A percentile compares a stretch with the other conserved stretches of the same genome.
Evolutionary conservation across 1,284 basidiomycete species (phyloP).

Genomic region (Ganoderma resinaceum): DNA sequence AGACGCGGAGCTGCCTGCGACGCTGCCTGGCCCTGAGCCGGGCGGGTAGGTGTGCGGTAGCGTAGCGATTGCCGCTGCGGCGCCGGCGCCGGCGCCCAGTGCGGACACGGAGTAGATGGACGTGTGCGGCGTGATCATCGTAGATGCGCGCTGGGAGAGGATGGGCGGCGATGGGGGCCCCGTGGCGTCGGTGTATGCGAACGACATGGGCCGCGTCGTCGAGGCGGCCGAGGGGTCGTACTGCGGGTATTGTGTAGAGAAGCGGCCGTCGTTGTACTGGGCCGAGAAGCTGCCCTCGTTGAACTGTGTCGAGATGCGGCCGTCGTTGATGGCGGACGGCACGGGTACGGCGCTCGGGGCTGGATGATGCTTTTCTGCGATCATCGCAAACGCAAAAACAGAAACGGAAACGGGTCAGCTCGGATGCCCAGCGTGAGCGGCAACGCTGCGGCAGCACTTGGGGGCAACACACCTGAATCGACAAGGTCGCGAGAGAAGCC

Average conservation of each 20-base stretch:
- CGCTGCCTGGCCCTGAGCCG: background rate
- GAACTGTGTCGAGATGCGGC: slow-evolving; percentile 2
- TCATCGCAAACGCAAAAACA: background rate
- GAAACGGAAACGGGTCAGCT: slow-evolving; percentile 4
- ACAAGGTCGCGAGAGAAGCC: slow-evolving; percentile 21
- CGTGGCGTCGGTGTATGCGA: background rate
- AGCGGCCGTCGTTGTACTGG: slow-evolving; percentile 1
- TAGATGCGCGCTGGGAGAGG: background rate
- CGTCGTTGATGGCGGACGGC: background rate
- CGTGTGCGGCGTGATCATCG: background rate
- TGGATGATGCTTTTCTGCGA: slow-evolving; percentile 22
- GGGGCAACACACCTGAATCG: slow-evolving; percentile 17
- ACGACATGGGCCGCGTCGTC: background rate
- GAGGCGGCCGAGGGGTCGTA: slow-evolving; percentile 19
- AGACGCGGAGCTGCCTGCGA: background rate
- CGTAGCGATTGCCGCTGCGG: background rate
- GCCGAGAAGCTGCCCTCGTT: background rate
- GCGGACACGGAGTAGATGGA: slow-evolving; percentile 4
- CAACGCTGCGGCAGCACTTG: background rate
- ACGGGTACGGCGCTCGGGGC: background rate
- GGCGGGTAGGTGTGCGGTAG: slow-evolving; percentile 7
- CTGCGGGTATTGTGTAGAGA: slow-evolving; percentile 9
- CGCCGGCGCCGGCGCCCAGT: background rate
- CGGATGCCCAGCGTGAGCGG: background rate
- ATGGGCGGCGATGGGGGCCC: background rate